Percentiles rank a stretch among this genome's conserved stretches.
Conservation (phyloP, 1,284 basidiomycete species). For the Porodaedalea pini region DNA sequence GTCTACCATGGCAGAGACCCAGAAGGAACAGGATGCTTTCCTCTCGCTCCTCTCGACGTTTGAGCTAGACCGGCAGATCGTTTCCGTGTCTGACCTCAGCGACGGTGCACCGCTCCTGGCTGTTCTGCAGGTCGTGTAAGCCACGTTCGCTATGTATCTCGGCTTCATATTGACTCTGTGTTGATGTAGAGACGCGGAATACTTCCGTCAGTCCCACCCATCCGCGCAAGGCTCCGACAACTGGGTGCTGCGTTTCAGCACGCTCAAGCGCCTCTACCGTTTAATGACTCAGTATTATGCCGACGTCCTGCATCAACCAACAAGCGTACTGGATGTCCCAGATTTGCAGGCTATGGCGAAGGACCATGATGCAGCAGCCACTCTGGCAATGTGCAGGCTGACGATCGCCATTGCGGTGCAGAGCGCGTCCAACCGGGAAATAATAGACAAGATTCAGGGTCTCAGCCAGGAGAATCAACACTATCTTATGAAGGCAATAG, state of each 20-base stretch:
- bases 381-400: constrained; percentile 74
- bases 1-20: constrained; percentile 41
- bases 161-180: constrained; percentile 4
- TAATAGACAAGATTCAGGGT: constrained; percentile 81
- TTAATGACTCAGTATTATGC: constrained; percentile 86
- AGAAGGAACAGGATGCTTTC: constrained; percentile 70
- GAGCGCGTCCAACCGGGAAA: constrained; percentile 78
- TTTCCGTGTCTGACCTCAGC: constrained; percentile 61
- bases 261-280: constrained; percentile 81
- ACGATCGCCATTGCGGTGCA: constrained; percentile 93
- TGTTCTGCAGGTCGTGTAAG: constrained; percentile 69
- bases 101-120: constrained; percentile 73
- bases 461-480: constrained; percentile 79
- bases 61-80: constrained; percentile 56
- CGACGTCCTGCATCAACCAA: constrained; percentile 73
- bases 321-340: constrained; percentile 69
- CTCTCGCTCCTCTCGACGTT: constrained; percentile 76
- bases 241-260: constrained; percentile 84
- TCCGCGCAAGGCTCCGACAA: constrained; percentile 69
- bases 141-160: constrained; percentile 18
- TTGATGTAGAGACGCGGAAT: constrained; percentile 62
- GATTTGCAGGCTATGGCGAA: constrained; percentile 81
- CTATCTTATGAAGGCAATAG: constrained; percentile 81
- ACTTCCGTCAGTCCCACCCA: constrained; percentile 63
- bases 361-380: constrained; percentile 61